Evolutionary conservation across 108 stramenopile genomes (phyloP), one percentile per base, ranked within the genome.

Genomic region (Skeletonema costatum): DNA sequence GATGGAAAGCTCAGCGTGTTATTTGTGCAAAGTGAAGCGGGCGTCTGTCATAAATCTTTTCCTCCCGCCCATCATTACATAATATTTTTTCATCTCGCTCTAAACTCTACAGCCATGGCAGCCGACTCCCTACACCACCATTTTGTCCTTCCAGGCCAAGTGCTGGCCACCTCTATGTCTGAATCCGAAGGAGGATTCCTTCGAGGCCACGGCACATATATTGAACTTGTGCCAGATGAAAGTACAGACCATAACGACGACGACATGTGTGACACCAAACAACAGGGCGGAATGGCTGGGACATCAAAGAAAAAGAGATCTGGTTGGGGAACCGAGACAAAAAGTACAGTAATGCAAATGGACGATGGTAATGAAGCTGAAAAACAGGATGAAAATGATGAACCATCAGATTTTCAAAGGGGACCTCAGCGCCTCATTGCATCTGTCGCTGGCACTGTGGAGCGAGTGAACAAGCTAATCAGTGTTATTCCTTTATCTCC

Each of bases 131-230:
- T 83, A 73, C 66, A 35, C 66, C 73, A 74, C 42, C 73, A 90
- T 71, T 78, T 96, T 63, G 94, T 96, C 29, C 83, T 97, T 32
- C 97, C 97, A 9, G 97, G 97, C 41, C 94, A 97, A 81, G 84
- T 95, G 13, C 76, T 97, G 39, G 92, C 97, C n/a, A 80, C 88
- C 9, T 80, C 89, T 10, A 73, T 85, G 46, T 86, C 84, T 3
- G 67, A 84, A 59, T 76, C 80, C 13, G 86, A 90, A 33, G 87
- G 84, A 56, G 91, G 91, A 6, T 98, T 96, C 80, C 77, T 99
- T 30, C 95, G 98, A 19, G 98, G 98, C n/a, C 97, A 99, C 69
- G 98, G 98, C 16, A 98, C 98, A 1, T 99, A 97, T 80, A 83
- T 98, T 8, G 92, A 96, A 85, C 74, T 86, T 14, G 81, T 83